Evolutionary conservation across 2,329 filamentous ascomycete genomes (phyloP).

Genomic region (Neonectria magnoliae): DNA sequence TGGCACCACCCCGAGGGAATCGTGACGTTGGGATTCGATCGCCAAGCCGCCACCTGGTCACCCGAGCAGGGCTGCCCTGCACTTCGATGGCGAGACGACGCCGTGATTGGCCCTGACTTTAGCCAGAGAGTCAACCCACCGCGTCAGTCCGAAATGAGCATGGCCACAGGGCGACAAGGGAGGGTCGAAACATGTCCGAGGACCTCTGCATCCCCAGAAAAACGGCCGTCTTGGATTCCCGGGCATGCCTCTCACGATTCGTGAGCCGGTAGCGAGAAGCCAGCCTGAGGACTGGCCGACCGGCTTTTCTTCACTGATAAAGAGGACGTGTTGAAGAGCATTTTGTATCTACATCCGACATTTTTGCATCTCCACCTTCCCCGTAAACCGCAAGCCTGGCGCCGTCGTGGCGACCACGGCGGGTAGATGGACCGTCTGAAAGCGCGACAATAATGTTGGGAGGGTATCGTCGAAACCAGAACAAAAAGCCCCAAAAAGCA

Average conservation of each 20-base stretch:
- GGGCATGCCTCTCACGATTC: slow-evolving; percentile 19
- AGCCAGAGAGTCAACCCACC: slow-evolving; percentile 11
- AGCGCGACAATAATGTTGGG: slow-evolving; percentile 5
- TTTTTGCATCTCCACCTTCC: neutral
- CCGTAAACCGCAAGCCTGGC: neutral
- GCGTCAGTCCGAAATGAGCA: slow-evolving; percentile 1
- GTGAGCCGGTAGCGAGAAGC: neutral
- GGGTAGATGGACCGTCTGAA: neutral
- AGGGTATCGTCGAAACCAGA: slow-evolving; percentile 20
- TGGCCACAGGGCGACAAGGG: slow-evolving; percentile 5
- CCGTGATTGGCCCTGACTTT: slow-evolving; percentile 19
- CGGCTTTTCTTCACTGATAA: slow-evolving; percentile 2
- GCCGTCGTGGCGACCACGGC: neutral
- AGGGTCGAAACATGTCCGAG: slow-evolving; percentile 30
- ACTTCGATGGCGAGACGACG: neutral
- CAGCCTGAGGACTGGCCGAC: neutral
- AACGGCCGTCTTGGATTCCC: slow-evolving; percentile 30
- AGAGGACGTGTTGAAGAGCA: neutral
- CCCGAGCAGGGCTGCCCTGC: slow-evolving; percentile 9
- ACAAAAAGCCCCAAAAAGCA: neutral
- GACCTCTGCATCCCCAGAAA: slow-evolving; percentile 34
- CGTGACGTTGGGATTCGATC: slow-evolving; percentile 14
- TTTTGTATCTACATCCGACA: slow-evolving; percentile 8
- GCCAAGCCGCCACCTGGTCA: slow-evolving; percentile 11
- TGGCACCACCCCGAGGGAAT: slow-evolving; percentile 15